Conservation (phyloP, 768 basidiomycete species). For the Tricholoma flavovirens region DNA sequence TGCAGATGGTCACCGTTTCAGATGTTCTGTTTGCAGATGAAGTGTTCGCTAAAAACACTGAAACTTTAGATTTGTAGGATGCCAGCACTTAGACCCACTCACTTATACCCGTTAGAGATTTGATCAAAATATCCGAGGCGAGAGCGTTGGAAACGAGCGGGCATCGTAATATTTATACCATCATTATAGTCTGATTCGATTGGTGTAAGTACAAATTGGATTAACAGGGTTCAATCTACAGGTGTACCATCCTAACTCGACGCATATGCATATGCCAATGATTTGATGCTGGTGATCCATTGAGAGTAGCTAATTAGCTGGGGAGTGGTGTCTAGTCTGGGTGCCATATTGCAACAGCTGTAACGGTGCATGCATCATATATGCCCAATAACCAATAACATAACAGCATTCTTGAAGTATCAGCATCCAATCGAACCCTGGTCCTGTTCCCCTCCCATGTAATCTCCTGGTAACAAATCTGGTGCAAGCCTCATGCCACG, state of each 20-base stretch:
- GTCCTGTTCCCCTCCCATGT: conserved; percentile 43
- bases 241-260: too few relatives aligned
- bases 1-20: conserved; percentile 28
- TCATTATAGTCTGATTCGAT: too few relatives aligned
- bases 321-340: too few relatives aligned
- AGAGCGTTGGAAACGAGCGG: too few relatives aligned
- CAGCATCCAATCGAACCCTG: conserved; percentile 39
- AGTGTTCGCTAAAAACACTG: conserved; percentile 8
- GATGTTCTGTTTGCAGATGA: conserved; percentile 39
- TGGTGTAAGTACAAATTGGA: too few relatives aligned
- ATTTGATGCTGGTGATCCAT: too few relatives aligned
- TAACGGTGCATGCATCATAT: not conserved
- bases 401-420: not conserved
- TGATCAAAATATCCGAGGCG: too few relatives aligned
- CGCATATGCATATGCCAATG: too few relatives aligned
- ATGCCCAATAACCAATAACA: not conserved
- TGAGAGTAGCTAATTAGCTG: too few relatives aligned
- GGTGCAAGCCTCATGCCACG: conserved; percentile 57
- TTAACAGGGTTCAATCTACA: not conserved
- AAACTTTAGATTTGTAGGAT: not conserved
- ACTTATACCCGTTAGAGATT: not conserved
- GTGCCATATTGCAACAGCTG: too few relatives aligned
- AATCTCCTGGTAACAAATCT: conserved; percentile 58
- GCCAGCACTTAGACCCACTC: not conserved
- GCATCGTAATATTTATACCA: too few relatives aligned